Evolutionary conservation across 345 rosid genomes (phyloP), one percentile per base, ranked within the genome.

Genomic region (Gynandropsis gynandra): DNA sequence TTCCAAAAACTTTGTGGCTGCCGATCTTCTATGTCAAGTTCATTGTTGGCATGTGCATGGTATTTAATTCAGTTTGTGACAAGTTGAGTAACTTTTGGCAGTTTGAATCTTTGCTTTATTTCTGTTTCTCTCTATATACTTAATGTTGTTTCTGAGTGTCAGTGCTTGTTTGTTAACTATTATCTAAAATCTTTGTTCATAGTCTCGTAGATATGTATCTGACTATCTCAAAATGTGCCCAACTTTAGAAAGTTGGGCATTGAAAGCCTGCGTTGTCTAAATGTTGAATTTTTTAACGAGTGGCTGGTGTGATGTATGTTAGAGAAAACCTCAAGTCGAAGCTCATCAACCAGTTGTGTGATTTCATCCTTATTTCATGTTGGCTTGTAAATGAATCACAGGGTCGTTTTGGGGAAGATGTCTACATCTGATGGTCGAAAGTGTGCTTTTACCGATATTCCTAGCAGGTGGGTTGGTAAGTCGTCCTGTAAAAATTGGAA

Each of bases 381-480:
- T 70, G 67, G 54, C 67, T 68, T 74, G 56, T 64, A 70, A 74
- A 74, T 76, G 69, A 70, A 77, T 82, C 89, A 79, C 95, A 87
- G 98, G 95, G 66, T 90, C 81, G 70, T 73, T 56, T 77, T 90
- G 96, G 98, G 95, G 81, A 82, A 78, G 89, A 80, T 90, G 69
- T 73, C 67, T 52, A 87, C 93, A 61, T 77, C 87, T 73, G 89
- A 73, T 73, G 95, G 96, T 77, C 81, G 70, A 62, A 87, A 76
- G 74, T 82, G 80, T 73, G 93, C 86, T 49, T 90, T 72, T 84
- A 84, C 95, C 62, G 66, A 71, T 72, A 79, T 90, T 41, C 76
- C 48, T 79, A 82, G 81, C 89, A 80, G 89, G 98, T 80, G 83
- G 85, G 96, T 87, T 70, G 89, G 89, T 90, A 80, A 80, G 82